Evolutionary conservation across 2,329 filamentous ascomycete species (phyloP), one percentile per base, ranked within the genome.

Genomic region (Spiromastix sp.): DNA sequence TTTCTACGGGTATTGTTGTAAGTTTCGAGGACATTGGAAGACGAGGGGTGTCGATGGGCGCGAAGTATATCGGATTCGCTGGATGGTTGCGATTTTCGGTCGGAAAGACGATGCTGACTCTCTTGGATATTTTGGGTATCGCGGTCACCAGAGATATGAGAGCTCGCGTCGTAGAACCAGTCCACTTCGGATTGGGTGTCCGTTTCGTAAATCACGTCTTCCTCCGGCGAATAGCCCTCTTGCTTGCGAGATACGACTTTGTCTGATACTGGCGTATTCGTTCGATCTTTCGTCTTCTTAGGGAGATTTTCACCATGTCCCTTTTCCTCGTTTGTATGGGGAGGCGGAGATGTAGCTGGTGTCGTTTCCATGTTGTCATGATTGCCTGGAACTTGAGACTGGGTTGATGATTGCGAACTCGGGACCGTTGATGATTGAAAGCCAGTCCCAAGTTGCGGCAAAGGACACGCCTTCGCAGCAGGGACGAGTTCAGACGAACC

Each of bases 181-280:
- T 47, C 50, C 18, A 51, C 49, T 10, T 61, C 55, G 9, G 53
- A 48, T n/a, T 63, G 60, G 2, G 50, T 57, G 42, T 63, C 60
- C 2, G 60, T 64, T 34, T 62, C 60, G 43, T 63, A 62, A 10
- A 64, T 42, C n/a, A 64, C 51, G 4, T 24, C n/a, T n/a, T 24
- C 21, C 21, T 24, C 7, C 7, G 21, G 21, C 7, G 21, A n/a
- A 7, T 24, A 7, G 21, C 21, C 21, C n/a, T 7, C 7, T n/a
- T 24, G 7, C 7, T 7, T 7, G 21, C 21, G 7, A n/a, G n/a
- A n/a, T n/a, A n/a, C n/a, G n/a, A n/a, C n/a, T n/a, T n/a, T n/a
- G n/a, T n/a, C n/a, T n/a, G n/a, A n/a, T n/a, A n/a, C n/a, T n/a
- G n/a, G n/a, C n/a, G n/a, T n/a, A n/a, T n/a, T n/a, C n/a, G n/a